Conservation (phyloP, 768 basidiomycete species). For the Rubroboletus pulcherrimus region DNA sequence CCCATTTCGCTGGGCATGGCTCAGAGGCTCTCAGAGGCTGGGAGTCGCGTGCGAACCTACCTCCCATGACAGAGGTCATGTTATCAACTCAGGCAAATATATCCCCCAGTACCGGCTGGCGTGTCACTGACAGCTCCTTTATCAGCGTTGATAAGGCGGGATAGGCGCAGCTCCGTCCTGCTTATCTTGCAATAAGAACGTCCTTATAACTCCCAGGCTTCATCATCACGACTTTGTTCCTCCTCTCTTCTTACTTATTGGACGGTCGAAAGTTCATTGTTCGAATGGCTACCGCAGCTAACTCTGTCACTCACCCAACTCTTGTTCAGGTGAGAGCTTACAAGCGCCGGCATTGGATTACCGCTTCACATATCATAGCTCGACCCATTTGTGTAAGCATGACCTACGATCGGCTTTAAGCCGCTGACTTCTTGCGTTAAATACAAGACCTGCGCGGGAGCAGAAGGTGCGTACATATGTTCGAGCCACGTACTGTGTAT, state of each 20-base stretch:
- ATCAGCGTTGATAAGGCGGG: conserved; percentile 10
- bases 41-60: background rate
- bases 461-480: conserved; percentile 48
- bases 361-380: conserved; percentile 37
- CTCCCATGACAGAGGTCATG: conserved; percentile 8
- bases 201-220: conserved; percentile 2
- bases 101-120: background rate
- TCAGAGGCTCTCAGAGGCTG: background rate
- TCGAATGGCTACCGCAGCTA: conserved; percentile 57
- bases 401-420: background rate
- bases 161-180: background rate
- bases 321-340: conserved; percentile 45
- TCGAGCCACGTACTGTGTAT: background rate
- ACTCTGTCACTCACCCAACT: conserved; percentile 58
- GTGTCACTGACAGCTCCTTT: background rate
- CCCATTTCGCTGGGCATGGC: background rate
- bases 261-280: background rate
- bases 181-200: background rate
- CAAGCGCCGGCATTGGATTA: background rate
- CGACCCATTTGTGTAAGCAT: conserved; percentile 63
- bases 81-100: conserved; percentile 7
- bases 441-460: conserved; percentile 40
- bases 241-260: background rate
- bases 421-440: background rate
- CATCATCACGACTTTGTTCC: background rate